Base-by-base conservation (phyloP, 148 eudicot genomes). In the Euryodendron excelsum region DNA sequence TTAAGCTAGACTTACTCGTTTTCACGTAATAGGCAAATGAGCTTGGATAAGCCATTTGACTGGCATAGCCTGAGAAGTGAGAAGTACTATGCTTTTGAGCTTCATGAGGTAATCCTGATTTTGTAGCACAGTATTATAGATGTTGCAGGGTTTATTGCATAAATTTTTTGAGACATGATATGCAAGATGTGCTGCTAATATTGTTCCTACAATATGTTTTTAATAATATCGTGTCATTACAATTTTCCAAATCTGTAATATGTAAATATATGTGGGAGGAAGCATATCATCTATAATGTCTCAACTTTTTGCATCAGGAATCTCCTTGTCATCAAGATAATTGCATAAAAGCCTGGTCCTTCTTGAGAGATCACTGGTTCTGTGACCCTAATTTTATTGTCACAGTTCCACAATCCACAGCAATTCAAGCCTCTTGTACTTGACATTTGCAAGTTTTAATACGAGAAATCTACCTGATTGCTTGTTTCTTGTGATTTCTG, bases 401-500 rank as follows among this genome's bases (percentile, higher is more conserved):
- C 41, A 5, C 45, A 41, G 45, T 5, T 41, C 8, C 8, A 18
- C 44, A 18, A 73, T 60, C 44, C 13, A n/a, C 70, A 36, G 59
- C 47, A 20, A 27, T 62, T 62, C 44, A 30, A 45, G 27, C 60
- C 20, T 21, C 36, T 30, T 27, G 13, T 48, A 17, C 15, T 59
- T 74, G 39, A 18, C 1, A 1, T 60, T 28, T 74, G 39, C 12
- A 68, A 58, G 53, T 74, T 74, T 27, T 74, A 14, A 59, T 55
- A 69, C 13, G 6, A 69, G 31, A 13, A 69, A 15, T 25, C 48
- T 37, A n/a, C 27, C 37, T 67, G 14, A 84, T 72, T 74, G 34
- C 58, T 69, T 77, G 31, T 64, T 74, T 72, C 66, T 79, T 78
- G 75, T 78, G 27, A 86, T 72, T 61, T 63, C 23, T 82, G 70